Percentiles rank a stretch among this genome's conserved stretches.
phyloP scores from a whole-genome alignment of 1,284 basidiomycete genomes.

The Sporisorium scitamineum region DNA sequence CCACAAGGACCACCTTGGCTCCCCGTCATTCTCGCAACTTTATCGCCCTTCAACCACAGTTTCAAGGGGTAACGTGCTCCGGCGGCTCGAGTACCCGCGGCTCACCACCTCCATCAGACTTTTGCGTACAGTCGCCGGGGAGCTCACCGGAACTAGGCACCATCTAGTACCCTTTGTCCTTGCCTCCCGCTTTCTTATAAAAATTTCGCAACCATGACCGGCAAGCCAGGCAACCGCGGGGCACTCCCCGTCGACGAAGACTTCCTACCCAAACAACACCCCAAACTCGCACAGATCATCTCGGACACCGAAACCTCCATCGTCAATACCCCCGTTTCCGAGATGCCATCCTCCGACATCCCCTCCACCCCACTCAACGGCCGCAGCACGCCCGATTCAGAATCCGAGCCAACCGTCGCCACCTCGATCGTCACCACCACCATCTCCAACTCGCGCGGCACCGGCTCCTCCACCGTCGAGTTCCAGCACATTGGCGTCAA shows the following conservation, averaged over 20 bases:
- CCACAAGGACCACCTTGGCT: too few relatives aligned
- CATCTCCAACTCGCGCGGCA: constrained; percentile 33
- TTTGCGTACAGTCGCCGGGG: too few relatives aligned
- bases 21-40: neutral
- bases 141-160: too few relatives aligned
- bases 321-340: constrained; percentile 28
- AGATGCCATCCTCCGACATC: constrained; percentile 26
- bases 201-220: constrained; percentile 22
- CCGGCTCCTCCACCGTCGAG: constrained; percentile 44
- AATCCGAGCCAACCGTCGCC: constrained; percentile 36
- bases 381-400: constrained; percentile 30
- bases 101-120: neutral
- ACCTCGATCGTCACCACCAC: constrained; percentile 54
- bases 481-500: constrained; percentile 53
- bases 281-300: constrained; percentile 24
- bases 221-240: neutral
- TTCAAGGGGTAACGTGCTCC: too few relatives aligned
- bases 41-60: neutral
- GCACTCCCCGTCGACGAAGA: constrained; percentile 30
- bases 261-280: constrained; percentile 27
- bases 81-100: neutral
- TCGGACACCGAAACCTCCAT: constrained; percentile 19
- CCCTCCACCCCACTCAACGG: constrained; percentile 31
- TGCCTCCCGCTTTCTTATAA: too few relatives aligned
- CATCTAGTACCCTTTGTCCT: too few relatives aligned